phyloP scores from a whole-genome alignment of 805 yeast species.

The Lachancea meyersii region DNA sequence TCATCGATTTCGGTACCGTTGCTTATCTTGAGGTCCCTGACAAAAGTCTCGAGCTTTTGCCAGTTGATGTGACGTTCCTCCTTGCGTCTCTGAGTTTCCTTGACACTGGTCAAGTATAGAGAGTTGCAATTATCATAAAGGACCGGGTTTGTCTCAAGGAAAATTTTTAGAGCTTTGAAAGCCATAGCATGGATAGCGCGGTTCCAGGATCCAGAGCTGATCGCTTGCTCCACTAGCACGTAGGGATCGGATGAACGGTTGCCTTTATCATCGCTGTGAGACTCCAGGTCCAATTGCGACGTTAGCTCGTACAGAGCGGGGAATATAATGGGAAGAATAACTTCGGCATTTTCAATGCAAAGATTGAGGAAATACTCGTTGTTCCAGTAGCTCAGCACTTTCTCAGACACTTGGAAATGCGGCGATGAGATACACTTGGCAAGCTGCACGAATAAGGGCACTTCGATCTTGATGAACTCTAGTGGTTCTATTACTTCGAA shows the following conservation, averaged over 20 bases:
- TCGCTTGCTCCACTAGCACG: conserved; percentile 35
- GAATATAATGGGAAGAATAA: conserved; percentile 85
- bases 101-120: conserved; percentile 71
- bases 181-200: conserved; percentile 88
- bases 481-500: conserved; percentile 92
- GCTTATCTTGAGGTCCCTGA: conserved; percentile 30
- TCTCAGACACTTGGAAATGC: conserved; percentile 96
- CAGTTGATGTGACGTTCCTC: conserved; percentile 61
- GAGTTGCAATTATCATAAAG: conserved; percentile 91
- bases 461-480: conserved; percentile 86
- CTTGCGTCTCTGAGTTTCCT: conserved; percentile 62
- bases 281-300: conserved; percentile 33
- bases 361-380: conserved; percentile 88
- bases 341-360: conserved; percentile 89
- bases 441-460: conserved; percentile 88
- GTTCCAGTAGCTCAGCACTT: conserved; percentile 89
- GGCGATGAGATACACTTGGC: conserved; percentile 91
- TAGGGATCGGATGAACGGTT: conserved; percentile 29
- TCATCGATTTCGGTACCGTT: conserved; percentile 5
- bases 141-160: conserved; percentile 87
- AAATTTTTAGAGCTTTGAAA: conserved; percentile 81
- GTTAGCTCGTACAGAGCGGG: conserved; percentile 85
- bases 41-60: conserved; percentile 61
- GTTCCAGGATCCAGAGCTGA: conserved; percentile 75
- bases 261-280: conserved; percentile 26